A percentile compares a stretch with the other conserved stretches of the same genome.
phyloP scores from a whole-genome alignment of 768 basidiomycete species.

The Pholiota microspora region DNA sequence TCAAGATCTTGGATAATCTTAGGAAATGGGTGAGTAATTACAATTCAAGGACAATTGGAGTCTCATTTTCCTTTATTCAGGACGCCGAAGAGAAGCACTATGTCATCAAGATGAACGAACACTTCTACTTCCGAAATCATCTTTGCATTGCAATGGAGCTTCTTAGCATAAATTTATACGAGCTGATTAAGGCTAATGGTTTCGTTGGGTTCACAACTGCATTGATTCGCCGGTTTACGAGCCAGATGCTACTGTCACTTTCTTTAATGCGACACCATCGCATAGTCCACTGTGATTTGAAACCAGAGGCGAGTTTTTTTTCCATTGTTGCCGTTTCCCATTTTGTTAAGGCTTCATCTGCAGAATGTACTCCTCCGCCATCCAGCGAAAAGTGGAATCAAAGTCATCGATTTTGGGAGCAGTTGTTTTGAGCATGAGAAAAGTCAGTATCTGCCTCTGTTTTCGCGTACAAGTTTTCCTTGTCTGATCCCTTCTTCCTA shows the following conservation, averaged over 20 bases:
- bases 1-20: conserved; percentile 95
- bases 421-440: conserved; percentile 99
- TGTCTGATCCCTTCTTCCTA: conserved; percentile 29
- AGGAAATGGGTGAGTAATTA: conserved; percentile 86
- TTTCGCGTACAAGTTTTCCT: conserved; percentile 1
- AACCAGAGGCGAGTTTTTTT: conserved; percentile 77
- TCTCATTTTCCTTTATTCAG: conserved; percentile 36
- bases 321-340: not conserved
- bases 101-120: conserved; percentile 97
- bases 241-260: conserved; percentile 90
- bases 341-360: conserved; percentile 6
- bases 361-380: conserved; percentile 95
- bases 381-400: conserved; percentile 94
- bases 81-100: conserved; percentile 96
- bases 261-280: conserved; percentile 95
- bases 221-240: conserved; percentile 93
- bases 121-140: conserved; percentile 97
- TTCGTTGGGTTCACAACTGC: conserved; percentile 97
- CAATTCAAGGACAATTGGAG: not conserved
- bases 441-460: conserved; percentile 65
- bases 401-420: conserved; percentile 98
- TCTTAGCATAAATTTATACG: conserved; percentile 97
- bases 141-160: conserved; percentile 98
- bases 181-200: conserved; percentile 98
- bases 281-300: conserved; percentile 97